Base-by-base conservation (phyloP, 805 yeast species). In the Isabelozyma pseudorhagii region DNA sequence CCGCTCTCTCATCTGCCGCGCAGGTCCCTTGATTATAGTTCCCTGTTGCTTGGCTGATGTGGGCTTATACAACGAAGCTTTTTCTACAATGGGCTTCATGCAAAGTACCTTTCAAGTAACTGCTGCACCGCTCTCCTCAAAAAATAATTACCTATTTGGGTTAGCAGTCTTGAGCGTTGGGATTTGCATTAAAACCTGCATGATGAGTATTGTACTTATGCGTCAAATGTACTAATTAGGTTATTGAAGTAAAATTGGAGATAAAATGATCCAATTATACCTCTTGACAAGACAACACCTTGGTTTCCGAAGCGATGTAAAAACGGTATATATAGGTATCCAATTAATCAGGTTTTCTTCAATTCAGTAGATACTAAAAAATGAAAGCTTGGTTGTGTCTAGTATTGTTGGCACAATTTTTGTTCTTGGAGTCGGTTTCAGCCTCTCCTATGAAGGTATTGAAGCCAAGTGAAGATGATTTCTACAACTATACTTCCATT, bases 401-500 rank as follows among this genome's bases (percentile, higher is more conserved):
- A 11, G 36, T 29, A 4, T 29, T 29, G 10, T 29, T 29, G 36
- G 13, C 7, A 3, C 36, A 29, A 29, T 29, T 29, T 11, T 29
- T 29, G 36, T 29, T 29, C 36, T 41, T 41, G n/a, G 28, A 18
- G 5, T 17, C 28, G 29, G 42, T 36, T n/a, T 13, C 14, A n/a
- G 48, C 46, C 38, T 13, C 15, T 29, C 50, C 43, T 18, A 29
- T 11, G 25, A 27, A 15, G 13, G 45, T 42, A 1, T 10, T 44
- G 15, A 45, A 42, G 14, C 56, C 56, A 11, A 40, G 47, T 18
- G 44, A 59, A 15, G 72, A 66, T 47, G 49, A 52, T 2, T 67
- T 66, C 47, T 66, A 67, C 47, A 36, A 21, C 2, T 58, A 14
- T 65, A 3, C 66, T 66, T 1, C 46, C 42, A 11, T 21, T 21